Base-by-base conservation (phyloP, 176 grass and related monocot species). In the Pontederia crassipes region DNA sequence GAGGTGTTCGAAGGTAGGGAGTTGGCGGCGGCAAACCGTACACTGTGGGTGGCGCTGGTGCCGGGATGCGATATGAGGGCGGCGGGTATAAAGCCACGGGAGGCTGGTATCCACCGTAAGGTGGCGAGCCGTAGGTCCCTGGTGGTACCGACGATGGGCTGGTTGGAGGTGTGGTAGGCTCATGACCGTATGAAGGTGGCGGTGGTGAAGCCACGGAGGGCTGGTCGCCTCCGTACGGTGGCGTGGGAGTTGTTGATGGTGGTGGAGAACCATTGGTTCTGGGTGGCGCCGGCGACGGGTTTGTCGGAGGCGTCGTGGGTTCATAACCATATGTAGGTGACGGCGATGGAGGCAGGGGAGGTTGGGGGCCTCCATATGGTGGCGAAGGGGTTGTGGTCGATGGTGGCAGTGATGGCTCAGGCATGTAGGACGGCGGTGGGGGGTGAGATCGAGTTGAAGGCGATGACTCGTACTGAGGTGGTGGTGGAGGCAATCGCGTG, bases 201-300 rank as follows among this genome's bases (percentile, higher is more conserved):
- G 77, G 58, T 0, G 67, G 53, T 52, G 46, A 68, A 1, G 67
- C 55, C 2, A 67, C 0, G 4, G 67, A 9, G 32, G 28, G 73
- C 67, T 54, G 46, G 60, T 47, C 11, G 55, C 71, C 7, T 66
- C 51, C 48, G 72, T 49, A 72, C 45, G 81, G 75, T 12, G 68
- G 60, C 0, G 77, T 77, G 0, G 68, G 47, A 1, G 47, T 15
- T 27, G 77, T 27, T 61, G 57, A 28, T 0, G 16, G 14, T 20
- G 82, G 24, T 1, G 79, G 76, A 12, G 82, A 68, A 2, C 29
- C 72, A 58, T 61, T 58, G 0, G 57, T 45, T 4, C 67, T 50
- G 3, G 66, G 48, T 26, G 55, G 11, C 9, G 77, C 64, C 0
- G 78, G 68, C 3, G 55, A 62, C 3, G 52, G 28, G 65, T 64